Evolutionary conservation across 306 rosid species (phyloP), one percentile per base, ranked within the genome.

Genomic region (Lathyrus aphaca): DNA sequence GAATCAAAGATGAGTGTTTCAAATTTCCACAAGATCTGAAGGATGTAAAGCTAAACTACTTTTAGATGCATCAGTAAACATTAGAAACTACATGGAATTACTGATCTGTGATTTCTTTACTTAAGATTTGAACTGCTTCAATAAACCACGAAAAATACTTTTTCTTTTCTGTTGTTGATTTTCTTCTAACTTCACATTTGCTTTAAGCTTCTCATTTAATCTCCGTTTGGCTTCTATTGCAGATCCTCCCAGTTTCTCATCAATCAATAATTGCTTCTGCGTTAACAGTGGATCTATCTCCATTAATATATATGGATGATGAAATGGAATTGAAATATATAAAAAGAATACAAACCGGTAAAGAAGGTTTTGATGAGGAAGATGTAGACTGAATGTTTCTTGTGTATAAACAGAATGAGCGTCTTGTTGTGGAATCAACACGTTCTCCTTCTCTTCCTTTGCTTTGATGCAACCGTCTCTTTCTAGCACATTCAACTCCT

Each of bases 401-500:
- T 6, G 82, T 64, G 44, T 88, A 87, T 64, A 94, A 76, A 74
- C 89, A 88, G 59, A 88, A 80, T 4, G 96, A 73, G 8, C 88
- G 84, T 23, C 78, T 75, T 30, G 86, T 76, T 23, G 86, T 76
- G 40, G 79, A 70, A 63, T 81, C 82, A 30, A 11, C 2, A 35
- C 2, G 10, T 6, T 0, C 38, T 35, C 10, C 39, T 35, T 35
- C 39, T 39, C 21, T 18, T 30, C 60, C 73, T 54, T 77, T 68
- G 43, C 80, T 83, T 5, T 64, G 83, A 80, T 89, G 96, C 23
- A 88, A 80, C 14, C 97, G 55, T 77, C 99, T 83, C 59, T 86
- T 86, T 57, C 99, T 58, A 10, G 99, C 99, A 63, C 97, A 84
- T 79, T 94, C 99, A 44, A 94, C 99, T 58, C 97, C 99, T 0